Evolutionary conservation across 495 filamentous ascomycete genomes (phyloP).

Genomic region (Penicillium lividum): DNA sequence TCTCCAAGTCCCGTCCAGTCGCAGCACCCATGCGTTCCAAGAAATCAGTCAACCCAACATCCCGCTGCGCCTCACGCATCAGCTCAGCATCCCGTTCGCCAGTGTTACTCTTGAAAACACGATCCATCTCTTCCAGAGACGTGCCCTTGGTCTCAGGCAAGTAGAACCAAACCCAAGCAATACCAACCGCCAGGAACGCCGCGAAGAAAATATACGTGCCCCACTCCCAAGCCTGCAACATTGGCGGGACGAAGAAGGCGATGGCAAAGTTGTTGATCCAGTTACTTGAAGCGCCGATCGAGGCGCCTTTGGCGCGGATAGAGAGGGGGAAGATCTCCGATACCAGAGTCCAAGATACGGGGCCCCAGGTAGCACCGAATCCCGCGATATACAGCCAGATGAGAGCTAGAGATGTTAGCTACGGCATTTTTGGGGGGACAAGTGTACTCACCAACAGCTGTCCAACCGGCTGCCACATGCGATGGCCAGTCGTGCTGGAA

Average conservation of each 20-base stretch:
- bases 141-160: constrained; percentile 62
- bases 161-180: constrained; percentile 49
- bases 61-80: constrained; percentile 30
- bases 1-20: constrained; percentile 22
- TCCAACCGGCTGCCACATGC: constrained; percentile 44
- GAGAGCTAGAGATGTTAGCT: constrained; percentile 25
- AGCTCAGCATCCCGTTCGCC: constrained; percentile 37
- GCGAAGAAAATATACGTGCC: constrained; percentile 52
- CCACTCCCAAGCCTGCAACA: constrained; percentile 46
- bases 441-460: constrained; percentile 38
- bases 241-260: constrained; percentile 48
- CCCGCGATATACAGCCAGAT: constrained; percentile 41
- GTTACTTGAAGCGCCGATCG: constrained; percentile 43
- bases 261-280: constrained; percentile 55
- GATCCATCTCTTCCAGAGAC: constrained; percentile 66
- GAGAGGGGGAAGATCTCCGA: constrained; percentile 48
- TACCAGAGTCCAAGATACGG: constrained; percentile 28
- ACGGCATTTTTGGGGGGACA: constrained; percentile 5
- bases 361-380: constrained; percentile 68
- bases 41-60: constrained; percentile 30
- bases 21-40: constrained; percentile 22
- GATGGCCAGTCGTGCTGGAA: constrained; percentile 36
- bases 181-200: constrained; percentile 33
- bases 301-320: constrained; percentile 47
- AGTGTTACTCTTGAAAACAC: constrained; percentile 44